A percentile compares a stretch with the other conserved stretches of the same genome.
Evolutionary conservation across 441 rosid genomes (phyloP).

Genomic region (Populus hybrid): DNA sequence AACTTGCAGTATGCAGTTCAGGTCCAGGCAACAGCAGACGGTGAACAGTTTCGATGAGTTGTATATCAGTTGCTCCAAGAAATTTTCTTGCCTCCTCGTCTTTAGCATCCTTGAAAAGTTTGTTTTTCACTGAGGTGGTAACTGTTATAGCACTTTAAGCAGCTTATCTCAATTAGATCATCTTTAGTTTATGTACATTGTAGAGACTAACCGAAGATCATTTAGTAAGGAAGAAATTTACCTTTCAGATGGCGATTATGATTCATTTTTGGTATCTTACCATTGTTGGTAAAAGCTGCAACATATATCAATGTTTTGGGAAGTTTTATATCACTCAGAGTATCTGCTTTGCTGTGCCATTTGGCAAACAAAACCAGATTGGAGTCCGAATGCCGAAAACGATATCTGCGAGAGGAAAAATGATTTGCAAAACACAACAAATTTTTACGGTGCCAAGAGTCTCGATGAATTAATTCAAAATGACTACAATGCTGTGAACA

Average conservation of each 20-base stretch:
- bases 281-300: neutral
- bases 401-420: too few relatives aligned
- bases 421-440: too few relatives aligned
- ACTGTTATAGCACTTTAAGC: neutral
- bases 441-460: too few relatives aligned
- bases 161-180: too few relatives aligned
- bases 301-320: neutral
- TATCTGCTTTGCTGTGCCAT: too few relatives aligned
- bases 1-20: constrained; percentile 53
- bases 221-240: neutral
- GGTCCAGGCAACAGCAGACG: constrained; percentile 37
- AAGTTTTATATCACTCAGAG: too few relatives aligned
- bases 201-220: neutral
- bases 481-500: too few relatives aligned
- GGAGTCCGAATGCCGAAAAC: too few relatives aligned
- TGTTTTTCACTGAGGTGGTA: neutral
- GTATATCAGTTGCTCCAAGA: neutral
- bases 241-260: neutral
- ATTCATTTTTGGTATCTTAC: too few relatives aligned
- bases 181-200: neutral
- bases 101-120: neutral
- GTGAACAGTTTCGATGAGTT: constrained; percentile 12
- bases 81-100: neutral
- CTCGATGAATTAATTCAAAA: too few relatives aligned
- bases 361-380: too few relatives aligned